Percentiles rank a stretch among this genome's conserved stretches.
These are phyloP conservation scores for Fusarium odoratissimum DNA, from an alignment of 2,329 filamentous ascomycete species.

Conservation along the genomic window DNA sequence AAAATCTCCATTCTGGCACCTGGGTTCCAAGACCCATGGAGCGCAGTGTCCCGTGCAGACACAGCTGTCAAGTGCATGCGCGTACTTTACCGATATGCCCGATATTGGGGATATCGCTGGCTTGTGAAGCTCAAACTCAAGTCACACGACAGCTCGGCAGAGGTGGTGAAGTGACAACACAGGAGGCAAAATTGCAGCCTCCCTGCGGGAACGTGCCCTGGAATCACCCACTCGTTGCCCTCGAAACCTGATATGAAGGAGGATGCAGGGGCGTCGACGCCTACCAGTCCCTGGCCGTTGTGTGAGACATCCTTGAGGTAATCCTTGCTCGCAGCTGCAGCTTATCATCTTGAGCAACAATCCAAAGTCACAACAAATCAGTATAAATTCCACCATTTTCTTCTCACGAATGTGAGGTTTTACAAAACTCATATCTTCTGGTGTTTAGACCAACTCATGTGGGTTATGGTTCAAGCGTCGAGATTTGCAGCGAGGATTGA, in stretches of 20 bases:
- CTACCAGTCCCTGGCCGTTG: conserved; percentile 23
- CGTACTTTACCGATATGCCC: not conserved
- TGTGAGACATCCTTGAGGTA: conserved; percentile 32
- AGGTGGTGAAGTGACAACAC: conserved; percentile 20
- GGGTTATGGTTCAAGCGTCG: conserved; percentile 13
- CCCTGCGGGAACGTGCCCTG: conserved; percentile 11
- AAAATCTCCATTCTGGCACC: conserved; percentile 23
- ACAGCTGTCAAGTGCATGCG: conserved; percentile 13
- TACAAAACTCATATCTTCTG: not conserved
- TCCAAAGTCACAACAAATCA: not conserved
- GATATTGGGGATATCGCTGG: conserved; percentile 1
- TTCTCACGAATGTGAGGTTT: conserved; percentile 1
- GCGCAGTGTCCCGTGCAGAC: conserved; percentile 13
- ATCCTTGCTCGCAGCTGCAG: conserved; percentile 17
- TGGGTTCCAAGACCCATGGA: conserved; percentile 13
- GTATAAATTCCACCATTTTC: not conserved
- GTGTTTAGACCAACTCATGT: not conserved
- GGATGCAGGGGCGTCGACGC: conserved; percentile 26
- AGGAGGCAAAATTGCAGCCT: conserved; percentile 29
- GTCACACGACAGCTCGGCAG: conserved; percentile 9
- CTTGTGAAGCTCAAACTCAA: conserved; percentile 2
- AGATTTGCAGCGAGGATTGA: conserved; percentile 25
- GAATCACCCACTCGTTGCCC: conserved; percentile 24
- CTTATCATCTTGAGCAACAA: not conserved
- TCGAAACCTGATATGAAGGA: conserved; percentile 23